Percentiles rank a stretch among this genome's conserved stretches.
These are phyloP conservation scores for Wickerhamomyces alni DNA, from an alignment of 805 yeast genomes.

Conservation along the genomic window DNA sequence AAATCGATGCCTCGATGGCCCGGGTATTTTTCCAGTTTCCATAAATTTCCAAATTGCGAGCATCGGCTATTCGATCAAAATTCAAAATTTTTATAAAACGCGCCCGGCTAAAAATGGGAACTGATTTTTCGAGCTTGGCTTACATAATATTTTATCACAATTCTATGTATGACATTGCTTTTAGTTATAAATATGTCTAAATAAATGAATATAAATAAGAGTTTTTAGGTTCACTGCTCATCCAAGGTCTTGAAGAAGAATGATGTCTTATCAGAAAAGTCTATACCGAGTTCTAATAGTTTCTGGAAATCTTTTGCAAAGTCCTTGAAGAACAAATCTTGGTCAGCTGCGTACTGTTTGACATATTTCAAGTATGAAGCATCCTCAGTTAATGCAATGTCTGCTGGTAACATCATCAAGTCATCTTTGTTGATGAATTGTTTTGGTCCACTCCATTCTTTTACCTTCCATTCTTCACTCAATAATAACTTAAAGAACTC, in stretches of 20 bases:
- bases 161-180: too few relatives aligned
- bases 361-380: conserved; percentile 55
- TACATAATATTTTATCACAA: too few relatives aligned
- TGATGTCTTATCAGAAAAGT: conserved; percentile 41
- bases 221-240: too few relatives aligned
- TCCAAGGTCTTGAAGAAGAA: conserved; percentile 60
- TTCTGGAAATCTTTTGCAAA: conserved; percentile 65
- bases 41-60: too few relatives aligned
- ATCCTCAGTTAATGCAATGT: conserved; percentile 62
- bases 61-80: background rate
- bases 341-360: conserved; percentile 60
- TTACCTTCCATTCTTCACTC: conserved; percentile 47
- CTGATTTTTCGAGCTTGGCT: too few relatives aligned
- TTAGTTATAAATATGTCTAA: too few relatives aligned
- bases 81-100: too few relatives aligned
- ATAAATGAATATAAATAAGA: too few relatives aligned
- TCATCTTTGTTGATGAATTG: conserved; percentile 57
- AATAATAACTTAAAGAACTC: conserved; percentile 60
- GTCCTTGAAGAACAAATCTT: conserved; percentile 52
- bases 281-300: conserved; percentile 70
- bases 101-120: too few relatives aligned
- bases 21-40: too few relatives aligned
- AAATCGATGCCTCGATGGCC: too few relatives aligned
- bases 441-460: conserved; percentile 55
- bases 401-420: conserved; percentile 86